Evolutionary conservation across 2,329 filamentous ascomycete genomes (phyloP).

Genomic region (Aspergillus ustus): DNA sequence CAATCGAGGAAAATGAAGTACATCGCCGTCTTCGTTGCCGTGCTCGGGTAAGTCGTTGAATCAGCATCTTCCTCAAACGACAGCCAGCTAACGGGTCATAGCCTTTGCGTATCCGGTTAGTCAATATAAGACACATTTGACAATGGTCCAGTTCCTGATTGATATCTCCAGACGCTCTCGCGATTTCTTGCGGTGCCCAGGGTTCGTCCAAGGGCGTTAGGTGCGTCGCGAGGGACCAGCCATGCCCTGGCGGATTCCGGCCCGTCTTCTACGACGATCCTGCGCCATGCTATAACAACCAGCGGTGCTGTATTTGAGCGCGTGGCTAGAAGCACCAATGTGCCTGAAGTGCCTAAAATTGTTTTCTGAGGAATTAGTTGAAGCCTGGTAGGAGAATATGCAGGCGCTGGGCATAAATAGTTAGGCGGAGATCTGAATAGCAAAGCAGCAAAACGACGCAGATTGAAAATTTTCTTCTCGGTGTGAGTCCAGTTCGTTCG

Average conservation of each 20-base stretch:
- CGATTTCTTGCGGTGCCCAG: background rate
- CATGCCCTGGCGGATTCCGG: constrained; percentile 1
- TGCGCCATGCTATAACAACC: background rate
- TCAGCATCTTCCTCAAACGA: background rate
- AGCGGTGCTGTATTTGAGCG: constrained; percentile 2
- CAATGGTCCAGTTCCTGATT: background rate
- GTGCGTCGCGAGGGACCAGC: background rate
- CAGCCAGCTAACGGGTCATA: background rate
- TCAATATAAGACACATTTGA: background rate
- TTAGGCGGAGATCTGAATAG: background rate
- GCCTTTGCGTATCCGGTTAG: background rate
- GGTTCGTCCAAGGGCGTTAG: background rate
- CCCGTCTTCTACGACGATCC: constrained; percentile 3
- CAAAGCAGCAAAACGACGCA: background rate
- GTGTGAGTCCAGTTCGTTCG: background rate
- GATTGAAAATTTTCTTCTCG: background rate
- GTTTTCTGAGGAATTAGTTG: background rate
- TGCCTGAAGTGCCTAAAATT: background rate
- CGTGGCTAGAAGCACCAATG: background rate
- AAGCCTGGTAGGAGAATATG: background rate
- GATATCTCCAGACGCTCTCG: background rate
- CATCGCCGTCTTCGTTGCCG: background rate
- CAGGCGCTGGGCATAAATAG: background rate
- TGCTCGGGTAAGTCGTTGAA: background rate
- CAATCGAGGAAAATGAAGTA: constrained; percentile 1